Conservation (phyloP, 1,139 yeast genomes). For the Magnusiomyces clavatus region DNA sequence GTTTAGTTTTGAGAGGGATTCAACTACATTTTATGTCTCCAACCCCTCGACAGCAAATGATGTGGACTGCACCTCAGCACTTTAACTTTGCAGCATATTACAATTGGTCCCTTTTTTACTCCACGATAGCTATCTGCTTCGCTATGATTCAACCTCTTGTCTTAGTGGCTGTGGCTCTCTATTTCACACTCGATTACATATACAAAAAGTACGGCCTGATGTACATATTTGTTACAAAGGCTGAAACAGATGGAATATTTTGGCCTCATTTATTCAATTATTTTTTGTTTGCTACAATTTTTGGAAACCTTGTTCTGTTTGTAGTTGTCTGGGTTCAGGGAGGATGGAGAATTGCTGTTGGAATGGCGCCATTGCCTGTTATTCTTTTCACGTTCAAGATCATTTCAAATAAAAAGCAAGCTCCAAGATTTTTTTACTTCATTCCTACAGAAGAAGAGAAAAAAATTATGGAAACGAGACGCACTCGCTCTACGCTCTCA, state of each 20-base stretch:
- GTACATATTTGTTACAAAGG: conserved; percentile 34
- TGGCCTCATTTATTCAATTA: conserved; percentile 35
- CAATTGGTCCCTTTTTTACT: conserved; percentile 33
- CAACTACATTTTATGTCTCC: conserved; percentile 27
- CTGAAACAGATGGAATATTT: conserved; percentile 34
- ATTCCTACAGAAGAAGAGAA: conserved; percentile 24
- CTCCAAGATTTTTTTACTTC: conserved; percentile 27
- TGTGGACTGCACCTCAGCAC: conserved; percentile 33
- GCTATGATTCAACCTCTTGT: conserved; percentile 36
- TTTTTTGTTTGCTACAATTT: conserved; percentile 29
- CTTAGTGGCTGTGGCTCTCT: conserved; percentile 30
- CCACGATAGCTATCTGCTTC: conserved; percentile 35
- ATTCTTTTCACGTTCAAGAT: conserved; percentile 30
- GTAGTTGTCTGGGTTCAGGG: conserved; percentile 36
- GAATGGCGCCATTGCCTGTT: conserved; percentile 28
- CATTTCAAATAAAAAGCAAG: conserved; percentile 14
- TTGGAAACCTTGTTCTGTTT: conserved; percentile 34
- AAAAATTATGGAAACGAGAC: conserved; percentile 14
- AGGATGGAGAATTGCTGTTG: conserved; percentile 30
- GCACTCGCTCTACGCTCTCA: conserved; percentile 13
- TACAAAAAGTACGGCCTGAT: conserved; percentile 33
- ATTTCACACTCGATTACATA: conserved; percentile 29
- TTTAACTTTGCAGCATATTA: conserved; percentile 32
- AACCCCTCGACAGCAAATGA: conserved; percentile 33
- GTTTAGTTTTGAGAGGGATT: conserved; percentile 25